phyloP scores from a whole-genome alignment of 2,329 filamentous ascomycete species.

The Lojkania enalia region DNA sequence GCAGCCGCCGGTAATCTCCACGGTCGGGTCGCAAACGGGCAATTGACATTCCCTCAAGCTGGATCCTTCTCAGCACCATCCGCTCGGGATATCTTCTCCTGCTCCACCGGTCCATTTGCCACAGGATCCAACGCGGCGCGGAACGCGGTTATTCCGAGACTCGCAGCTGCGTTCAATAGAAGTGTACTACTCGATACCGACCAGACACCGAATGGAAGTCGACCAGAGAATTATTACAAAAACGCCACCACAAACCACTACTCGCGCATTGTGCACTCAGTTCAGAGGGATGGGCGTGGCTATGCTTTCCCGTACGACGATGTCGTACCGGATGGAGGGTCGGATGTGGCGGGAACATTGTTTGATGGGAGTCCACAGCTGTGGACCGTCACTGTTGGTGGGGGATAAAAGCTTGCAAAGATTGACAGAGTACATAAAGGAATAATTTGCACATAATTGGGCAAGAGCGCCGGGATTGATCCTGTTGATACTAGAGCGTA shows the following conservation, averaged over 20 bases:
- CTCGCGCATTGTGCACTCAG: constrained; percentile 61
- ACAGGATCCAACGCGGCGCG: constrained; percentile 46
- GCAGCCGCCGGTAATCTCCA: constrained; percentile 58
- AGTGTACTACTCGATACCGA: constrained; percentile 63
- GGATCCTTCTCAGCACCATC: constrained; percentile 60
- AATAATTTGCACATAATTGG: no score
- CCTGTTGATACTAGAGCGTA: no score
- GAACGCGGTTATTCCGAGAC: constrained; percentile 68
- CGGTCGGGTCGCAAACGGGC: constrained; percentile 51
- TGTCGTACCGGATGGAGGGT: constrained; percentile 60
- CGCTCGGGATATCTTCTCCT: constrained; percentile 66
- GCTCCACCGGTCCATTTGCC: constrained; percentile 65
- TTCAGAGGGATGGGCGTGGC: constrained; percentile 62
- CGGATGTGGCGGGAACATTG: constrained; percentile 59
- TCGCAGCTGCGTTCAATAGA: constrained; percentile 76
- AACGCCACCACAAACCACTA: constrained; percentile 58
- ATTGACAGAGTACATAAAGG: no score
- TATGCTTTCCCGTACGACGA: constrained; percentile 73
- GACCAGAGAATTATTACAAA: constrained; percentile 37
- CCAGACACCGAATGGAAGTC: constrained; percentile 44
- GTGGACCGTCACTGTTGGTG: constrained; percentile 55
- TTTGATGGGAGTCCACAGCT: constrained; percentile 51
- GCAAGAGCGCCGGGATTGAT: no score
- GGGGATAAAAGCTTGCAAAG: constrained; percentile 33
- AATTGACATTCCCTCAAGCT: constrained; percentile 49